Evolutionary conservation across 1,284 basidiomycete species (phyloP).

Genomic region (Melampsora abietis-canadensis): DNA sequence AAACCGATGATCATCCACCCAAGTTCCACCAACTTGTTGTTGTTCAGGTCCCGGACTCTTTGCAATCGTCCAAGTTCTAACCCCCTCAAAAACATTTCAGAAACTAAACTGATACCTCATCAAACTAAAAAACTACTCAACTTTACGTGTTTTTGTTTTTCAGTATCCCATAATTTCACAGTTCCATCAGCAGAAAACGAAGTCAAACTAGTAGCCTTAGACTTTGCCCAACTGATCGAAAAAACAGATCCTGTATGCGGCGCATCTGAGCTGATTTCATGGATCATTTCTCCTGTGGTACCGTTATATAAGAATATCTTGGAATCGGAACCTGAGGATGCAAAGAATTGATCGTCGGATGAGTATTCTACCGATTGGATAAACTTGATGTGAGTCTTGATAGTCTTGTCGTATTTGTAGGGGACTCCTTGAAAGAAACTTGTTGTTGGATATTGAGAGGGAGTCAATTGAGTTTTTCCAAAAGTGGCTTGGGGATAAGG

Average conservation of each 20-base stretch:
- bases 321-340: conserved; percentile 84
- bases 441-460: not conserved
- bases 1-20: conserved; percentile 60
- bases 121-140: not conserved
- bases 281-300: conserved; percentile 74
- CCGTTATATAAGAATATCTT: conserved; percentile 90
- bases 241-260: conserved; percentile 60
- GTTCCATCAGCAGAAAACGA: conserved; percentile 85
- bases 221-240: conserved; percentile 56
- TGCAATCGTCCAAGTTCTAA: conserved; percentile 32
- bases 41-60: conserved; percentile 25
- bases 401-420: conserved; percentile 76
- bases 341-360: conserved; percentile 75
- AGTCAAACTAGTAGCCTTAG: conserved; percentile 65
- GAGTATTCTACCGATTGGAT: conserved; percentile 87
- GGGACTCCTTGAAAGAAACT: conserved; percentile 63
- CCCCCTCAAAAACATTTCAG: not conserved
- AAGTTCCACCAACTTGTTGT: conserved; percentile 80
- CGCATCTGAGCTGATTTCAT: conserved; percentile 66
- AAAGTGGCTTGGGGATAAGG: not conserved
- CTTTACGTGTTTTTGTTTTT: conserved; percentile 22
- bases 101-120: not conserved
- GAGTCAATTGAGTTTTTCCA: not conserved
- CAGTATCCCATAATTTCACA: conserved; percentile 68
- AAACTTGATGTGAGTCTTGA: conserved; percentile 86